Base-by-base conservation (phyloP, 345 rosid species). In the Arabis alpina region DNA sequence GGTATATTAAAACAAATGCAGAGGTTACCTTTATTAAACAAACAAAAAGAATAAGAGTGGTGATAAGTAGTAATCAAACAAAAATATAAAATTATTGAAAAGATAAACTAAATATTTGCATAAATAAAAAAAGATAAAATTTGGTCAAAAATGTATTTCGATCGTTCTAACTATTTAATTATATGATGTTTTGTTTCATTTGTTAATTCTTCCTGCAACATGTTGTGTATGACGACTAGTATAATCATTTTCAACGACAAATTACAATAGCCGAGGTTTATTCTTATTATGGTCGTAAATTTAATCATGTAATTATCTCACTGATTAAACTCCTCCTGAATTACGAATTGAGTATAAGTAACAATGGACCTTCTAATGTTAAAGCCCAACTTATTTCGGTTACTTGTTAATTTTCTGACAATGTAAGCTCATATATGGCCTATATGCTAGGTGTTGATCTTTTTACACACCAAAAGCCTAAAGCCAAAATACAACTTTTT, bases 61-160 rank as follows among this genome's bases (percentile, higher is more conserved):
- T 24, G 19, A 50, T 64, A 37, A 14, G 16, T 72, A 37, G 44
- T 39, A 51, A 64, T 47, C 57, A 47, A 27, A 55, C 43, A 45
- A 54, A 72, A 12, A 9, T 37, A 54, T 0, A 45, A 44, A 37
- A 8, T 9, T 39, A 57, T 19, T 72, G 76, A 56, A 5, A 32
- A 43, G 23, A 19, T 19, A 19, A 19, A 19, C 23, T 19, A 19
- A 19, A 1, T 19, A 19, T 19, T 19, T 19, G 23, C 23, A 19
- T 0, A 19, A 19, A 19, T 19, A 19, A 19, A 19, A 19, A 19
- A 19, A 19, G 23, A 11, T 1, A 47, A 55, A 19, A 54, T 64
- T 36, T 11, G 57, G 56, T 56, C 25, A 25, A 16, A 54, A 2
- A 6, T 32, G 45, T 47, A 16, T 53, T 57, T 25, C 5, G 37